Evolutionary conservation across 2,329 filamentous ascomycete species (phyloP), one percentile per base, ranked within the genome.

Genomic region (Plenodomus lindquistii): DNA sequence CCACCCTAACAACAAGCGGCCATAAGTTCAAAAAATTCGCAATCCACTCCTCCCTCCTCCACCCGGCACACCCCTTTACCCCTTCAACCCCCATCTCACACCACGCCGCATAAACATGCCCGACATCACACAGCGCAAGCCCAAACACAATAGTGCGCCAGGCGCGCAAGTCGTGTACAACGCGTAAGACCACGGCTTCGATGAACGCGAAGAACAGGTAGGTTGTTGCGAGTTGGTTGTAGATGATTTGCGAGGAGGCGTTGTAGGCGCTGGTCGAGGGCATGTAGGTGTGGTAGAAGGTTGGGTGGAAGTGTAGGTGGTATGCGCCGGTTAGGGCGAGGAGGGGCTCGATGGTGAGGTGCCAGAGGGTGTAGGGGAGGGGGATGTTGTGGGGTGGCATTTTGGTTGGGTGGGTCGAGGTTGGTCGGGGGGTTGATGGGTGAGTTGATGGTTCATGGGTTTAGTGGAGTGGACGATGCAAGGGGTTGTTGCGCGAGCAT

Each of bases 171-270:
- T 91, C 85, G 24, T 77, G 76, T 8, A 87, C 87, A 8, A 82
- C 79, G 21, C 89, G 84, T 53, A 93, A 78, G 10, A 92, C 85
- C 17, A 91, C 72, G 1, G 85, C 87, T 73, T 93, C 87, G 73
- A 87, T 90, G 63, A 92, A 74, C 21, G 88, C 85, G 72, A 92
- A 91, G 48, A 89, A 80, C 34, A 91, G 69, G 73, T 91, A 93
- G 44, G 90, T 77, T 66, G 90, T 90, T 19, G 86, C 87, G 34
- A 93, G 81, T 73, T 92, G 88, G 29, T 85, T 83, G 63, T 91
- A 78, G 41, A 90, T 76, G 48, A 91, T 82, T 1, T 74, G 41
- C 48, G 67, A 43, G 48, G 71, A 60, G 31, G 59, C 31, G 66
- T 50, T 55, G 75, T 62, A 62, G 75, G 65, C 6, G 74, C 75